A percentile compares a stretch with the other conserved stretches of the same genome.
Evolutionary conservation across 495 filamentous ascomycete genomes (phyloP).

Genomic region (Lophiostoma macrostomum): DNA sequence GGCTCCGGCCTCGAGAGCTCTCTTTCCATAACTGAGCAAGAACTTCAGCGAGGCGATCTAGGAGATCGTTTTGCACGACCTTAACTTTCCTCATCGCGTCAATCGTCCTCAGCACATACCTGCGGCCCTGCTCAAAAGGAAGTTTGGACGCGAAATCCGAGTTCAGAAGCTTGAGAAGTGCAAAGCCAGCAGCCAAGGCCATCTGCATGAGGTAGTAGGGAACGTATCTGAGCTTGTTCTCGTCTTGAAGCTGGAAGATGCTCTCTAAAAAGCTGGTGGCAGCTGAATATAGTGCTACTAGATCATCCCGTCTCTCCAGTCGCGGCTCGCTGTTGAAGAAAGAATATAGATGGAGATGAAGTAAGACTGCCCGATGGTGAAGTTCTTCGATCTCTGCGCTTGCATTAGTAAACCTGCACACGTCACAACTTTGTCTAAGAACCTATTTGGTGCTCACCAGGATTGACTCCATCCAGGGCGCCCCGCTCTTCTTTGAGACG

Average conservation of each 20-base stretch:
- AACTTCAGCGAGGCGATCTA: slow-evolving; percentile 81
- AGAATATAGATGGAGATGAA: slow-evolving; percentile 80
- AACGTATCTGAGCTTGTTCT: slow-evolving; percentile 58
- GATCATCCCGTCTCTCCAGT: slow-evolving; percentile 67
- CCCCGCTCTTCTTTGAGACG: slow-evolving; percentile 28
- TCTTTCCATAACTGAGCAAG: slow-evolving; percentile 90
- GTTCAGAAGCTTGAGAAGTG: slow-evolving; percentile 78
- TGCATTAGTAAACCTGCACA: slow-evolving; percentile 31
- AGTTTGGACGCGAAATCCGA: slow-evolving; percentile 75
- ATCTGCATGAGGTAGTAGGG: slow-evolving; percentile 91
- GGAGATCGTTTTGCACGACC: slow-evolving; percentile 78
- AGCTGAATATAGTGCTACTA: slow-evolving; percentile 74
- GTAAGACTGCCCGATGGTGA: slow-evolving; percentile 72
- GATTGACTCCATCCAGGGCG: slow-evolving; percentile 22
- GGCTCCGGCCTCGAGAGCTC: slow-evolving; percentile 34
- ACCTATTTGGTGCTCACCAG: slow-evolving; percentile 15
- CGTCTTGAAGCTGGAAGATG: slow-evolving; percentile 59
- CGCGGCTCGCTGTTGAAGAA: slow-evolving; percentile 81
- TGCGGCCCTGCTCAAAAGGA: slow-evolving; percentile 69
- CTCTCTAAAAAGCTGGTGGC: slow-evolving; percentile 71
- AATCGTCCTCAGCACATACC: slow-evolving; percentile 74
- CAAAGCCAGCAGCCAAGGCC: slow-evolving; percentile 83
- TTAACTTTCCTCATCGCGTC: slow-evolving; percentile 72
- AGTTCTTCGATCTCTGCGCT: slow-evolving; percentile 43
- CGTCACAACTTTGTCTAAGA: no score